A percentile compares a stretch with the other conserved stretches of the same genome.
phyloP scores from a whole-genome alignment of 176 grass and related monocot species.

The Themeda triandra region DNA sequence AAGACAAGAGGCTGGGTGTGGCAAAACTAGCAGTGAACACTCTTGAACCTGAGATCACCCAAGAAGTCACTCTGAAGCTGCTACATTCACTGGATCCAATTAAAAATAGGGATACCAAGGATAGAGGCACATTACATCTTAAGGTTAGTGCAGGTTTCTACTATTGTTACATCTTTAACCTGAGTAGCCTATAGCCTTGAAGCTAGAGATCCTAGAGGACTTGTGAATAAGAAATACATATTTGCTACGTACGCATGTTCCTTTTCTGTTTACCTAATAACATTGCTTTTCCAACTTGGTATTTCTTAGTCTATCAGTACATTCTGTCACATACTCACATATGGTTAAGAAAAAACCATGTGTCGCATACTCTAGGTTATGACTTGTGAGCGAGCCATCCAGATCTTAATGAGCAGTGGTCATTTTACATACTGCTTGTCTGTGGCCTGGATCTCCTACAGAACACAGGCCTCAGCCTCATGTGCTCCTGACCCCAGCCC shows the following conservation, averaged over 20 bases:
- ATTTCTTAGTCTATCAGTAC: neutral
- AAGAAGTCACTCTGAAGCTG: conserved; percentile 66
- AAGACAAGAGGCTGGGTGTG: conserved; percentile 77
- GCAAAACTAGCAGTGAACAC: conserved; percentile 57
- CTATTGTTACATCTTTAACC: neutral
- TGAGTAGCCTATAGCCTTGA: neutral
- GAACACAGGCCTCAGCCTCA: neutral
- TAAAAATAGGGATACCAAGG: conserved; percentile 75
- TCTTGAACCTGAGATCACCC: conserved; percentile 53
- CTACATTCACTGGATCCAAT: conserved; percentile 73
- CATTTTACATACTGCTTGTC: neutral
- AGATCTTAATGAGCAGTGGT: neutral
- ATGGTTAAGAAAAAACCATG: neutral
- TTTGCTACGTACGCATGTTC: neutral
- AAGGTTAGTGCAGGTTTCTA: conserved; percentile 44
- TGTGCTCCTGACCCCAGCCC: neutral
- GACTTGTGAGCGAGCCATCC: neutral
- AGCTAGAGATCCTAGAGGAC: conserved; percentile 11
- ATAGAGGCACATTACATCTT: conserved; percentile 76
- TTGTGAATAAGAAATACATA: neutral
- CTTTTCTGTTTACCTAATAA: neutral
- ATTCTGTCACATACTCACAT: neutral
- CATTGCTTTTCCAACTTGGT: neutral
- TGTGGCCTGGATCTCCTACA: neutral
- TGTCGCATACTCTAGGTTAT: neutral